Evolutionary conservation across 164 flowering plant genomes (phyloP).

Genomic region (Piper betle): DNA sequence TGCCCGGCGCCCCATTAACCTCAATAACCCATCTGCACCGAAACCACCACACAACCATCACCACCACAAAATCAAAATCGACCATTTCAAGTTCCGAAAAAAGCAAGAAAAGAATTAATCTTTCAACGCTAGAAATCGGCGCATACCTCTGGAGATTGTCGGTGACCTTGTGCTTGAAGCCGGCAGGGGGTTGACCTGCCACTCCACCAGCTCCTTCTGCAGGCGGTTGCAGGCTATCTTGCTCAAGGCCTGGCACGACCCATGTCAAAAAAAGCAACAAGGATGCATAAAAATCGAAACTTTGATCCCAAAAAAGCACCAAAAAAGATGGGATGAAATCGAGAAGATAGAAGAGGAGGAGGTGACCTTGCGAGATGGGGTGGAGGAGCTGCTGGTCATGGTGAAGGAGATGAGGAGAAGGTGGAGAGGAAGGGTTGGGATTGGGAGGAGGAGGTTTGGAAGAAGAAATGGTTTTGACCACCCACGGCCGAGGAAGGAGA

Average conservation of each 20-base stretch:
- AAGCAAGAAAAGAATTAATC: no score
- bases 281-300: neutral
- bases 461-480: no score
- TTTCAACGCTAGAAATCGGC: neutral
- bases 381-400: slow-evolving; percentile 17
- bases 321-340: no score
- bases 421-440: slow-evolving; percentile 2
- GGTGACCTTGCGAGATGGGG: slow-evolving; percentile 18
- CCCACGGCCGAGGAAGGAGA: no score
- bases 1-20: slow-evolving; percentile 78
- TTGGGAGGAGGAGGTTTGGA: neutral
- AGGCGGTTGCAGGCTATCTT: slow-evolving; percentile 80
- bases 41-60: neutral
- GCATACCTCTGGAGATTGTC: slow-evolving; percentile 95
- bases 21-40: slow-evolving; percentile 16
- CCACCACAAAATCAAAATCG: no score
- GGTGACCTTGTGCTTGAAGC: slow-evolving; percentile 72
- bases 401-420: neutral
- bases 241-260: slow-evolving; percentile 37
- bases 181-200: slow-evolving; percentile 77
- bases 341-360: neutral
- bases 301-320: neutral
- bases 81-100: no score
- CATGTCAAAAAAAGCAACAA: neutral
- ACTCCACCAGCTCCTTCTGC: no score